Conservation (phyloP, 2,329 filamentous ascomycete genomes). For the Colletotrichum sp. region DNA sequence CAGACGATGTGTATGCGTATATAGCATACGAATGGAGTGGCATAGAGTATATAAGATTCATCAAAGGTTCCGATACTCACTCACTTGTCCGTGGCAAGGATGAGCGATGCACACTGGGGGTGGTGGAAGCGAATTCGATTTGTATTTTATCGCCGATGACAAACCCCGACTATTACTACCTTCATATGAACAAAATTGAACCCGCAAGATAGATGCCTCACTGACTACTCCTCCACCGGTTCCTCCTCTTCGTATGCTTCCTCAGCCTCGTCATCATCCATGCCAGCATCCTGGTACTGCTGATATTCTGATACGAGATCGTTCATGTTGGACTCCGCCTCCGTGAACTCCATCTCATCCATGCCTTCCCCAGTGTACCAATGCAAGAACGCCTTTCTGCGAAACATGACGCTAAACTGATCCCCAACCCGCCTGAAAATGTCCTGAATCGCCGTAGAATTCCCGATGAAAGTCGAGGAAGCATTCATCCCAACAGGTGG, state of each 20-base stretch:
- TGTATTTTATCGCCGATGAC: too few relatives aligned
- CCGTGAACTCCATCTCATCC: conserved; percentile 99
- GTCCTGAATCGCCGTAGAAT: conserved; percentile 99
- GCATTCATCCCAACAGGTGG: conserved; percentile 97
- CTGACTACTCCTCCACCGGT: conserved; percentile 57
- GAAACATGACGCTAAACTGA: conserved; percentile 99
- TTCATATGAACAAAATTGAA: too few relatives aligned
- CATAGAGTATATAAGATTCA: too few relatives aligned
- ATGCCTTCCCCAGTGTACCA: conserved; percentile 99
- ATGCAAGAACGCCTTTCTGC: conserved; percentile 99
- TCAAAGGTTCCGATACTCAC: too few relatives aligned
- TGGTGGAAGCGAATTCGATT: too few relatives aligned
- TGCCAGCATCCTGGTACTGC: conserved; percentile 98
- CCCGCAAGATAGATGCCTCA: too few relatives aligned
- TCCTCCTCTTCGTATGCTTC: conserved; percentile 92
- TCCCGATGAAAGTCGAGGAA: conserved; percentile 98
- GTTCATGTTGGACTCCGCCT: conserved; percentile 99
- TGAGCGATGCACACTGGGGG: too few relatives aligned
- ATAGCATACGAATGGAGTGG: too few relatives aligned
- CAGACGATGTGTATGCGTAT: too few relatives aligned
- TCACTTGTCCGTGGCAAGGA: too few relatives aligned
- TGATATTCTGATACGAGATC: conserved; percentile 99
- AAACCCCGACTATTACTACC: too few relatives aligned
- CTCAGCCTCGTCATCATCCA: conserved; percentile 84
- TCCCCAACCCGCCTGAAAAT: conserved; percentile 99